These are phyloP conservation scores for Acacia concinna DNA, from an alignment of 331 rosid species.

Conservation along the genomic window DNA sequence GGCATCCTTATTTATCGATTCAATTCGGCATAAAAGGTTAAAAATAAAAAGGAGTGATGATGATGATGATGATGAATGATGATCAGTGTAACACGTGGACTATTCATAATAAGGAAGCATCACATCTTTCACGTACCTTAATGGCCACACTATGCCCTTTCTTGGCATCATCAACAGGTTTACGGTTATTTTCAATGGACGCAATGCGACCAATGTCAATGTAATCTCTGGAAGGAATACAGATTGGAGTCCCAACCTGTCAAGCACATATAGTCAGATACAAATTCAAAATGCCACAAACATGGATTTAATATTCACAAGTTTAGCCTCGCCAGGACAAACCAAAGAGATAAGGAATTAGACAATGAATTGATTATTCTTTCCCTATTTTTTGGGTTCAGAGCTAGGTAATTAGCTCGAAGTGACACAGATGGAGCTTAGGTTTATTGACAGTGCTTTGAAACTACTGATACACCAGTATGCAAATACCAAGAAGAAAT, in stretches of 20 bases:
- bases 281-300: conserved; percentile 16
- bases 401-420: not conserved
- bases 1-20: not conserved
- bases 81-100: not conserved
- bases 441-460: not conserved
- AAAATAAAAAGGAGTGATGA: not conserved
- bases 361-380: not conserved
- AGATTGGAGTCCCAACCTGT: conserved; percentile 67
- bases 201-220: conserved; percentile 77
- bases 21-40: not conserved
- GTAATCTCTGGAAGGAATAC: conserved; percentile 54
- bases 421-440: not conserved
- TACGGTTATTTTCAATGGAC: conserved; percentile 88
- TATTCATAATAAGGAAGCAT: not conserved
- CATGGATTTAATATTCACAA: not conserved
- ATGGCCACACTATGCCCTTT: conserved; percentile 87
- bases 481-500: not conserved
- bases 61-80: not conserved
- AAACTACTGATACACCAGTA: not conserved
- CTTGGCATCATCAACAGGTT: conserved; percentile 87
- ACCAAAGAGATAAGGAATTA: conserved; percentile 9
- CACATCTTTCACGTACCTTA: conserved; percentile 51
- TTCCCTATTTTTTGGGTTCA: not conserved
- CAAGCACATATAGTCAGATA: conserved; percentile 35
- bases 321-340: not conserved